Base-by-base conservation (phyloP, 495 filamentous ascomycete genomes). In the Talaromyces ruber region DNA sequence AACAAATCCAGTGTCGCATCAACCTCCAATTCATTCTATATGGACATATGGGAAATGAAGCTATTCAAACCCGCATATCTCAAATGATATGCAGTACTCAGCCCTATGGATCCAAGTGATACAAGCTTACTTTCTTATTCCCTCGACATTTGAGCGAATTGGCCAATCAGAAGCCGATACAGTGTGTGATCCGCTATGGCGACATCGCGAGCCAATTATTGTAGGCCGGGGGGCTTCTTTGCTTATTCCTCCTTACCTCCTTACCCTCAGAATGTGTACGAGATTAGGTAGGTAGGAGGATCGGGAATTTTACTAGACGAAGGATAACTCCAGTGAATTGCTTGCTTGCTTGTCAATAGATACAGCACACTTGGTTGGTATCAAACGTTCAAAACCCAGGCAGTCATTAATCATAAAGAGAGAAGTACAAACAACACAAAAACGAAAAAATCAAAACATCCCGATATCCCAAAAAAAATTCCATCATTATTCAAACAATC, bases 161-260 rank as follows among this genome's bases (percentile, higher is more conserved):
- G 54, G 28, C 54, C 54, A 57, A 30, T 57, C 11, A 25, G 18
- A 57, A 8, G 3, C 3, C 0, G 2, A 0, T 1, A 14, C 22
- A 0, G 39, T 2, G 18, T 1, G 7, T 54, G 51, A 22, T 60
- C 59, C 59, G 39, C 39, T 60, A 60, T 60, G 59, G 59, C 59
- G 59, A 60, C 59, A 60, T 60, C 59, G 59, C 28, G 32, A 8
- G 21, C 59, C 43, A 60, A 60, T 60, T 28, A 60, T 60, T 28
- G 45, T 30, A 30, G 54, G 3, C n/a, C 16, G 14, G 39, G 39
- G 9, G 16, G 6, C 12, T 11, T 34, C 12, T 18, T 47, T 47
- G 43, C 43, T 47, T 47, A 47, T 47, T 47, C 14, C 34, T 39
- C 30, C 30, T 39, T 39, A n/a, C 16, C 37, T 39, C 16, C 6